Conservation (phyloP, 2,329 filamentous ascomycete species). For the Diaporthe velutina region DNA sequence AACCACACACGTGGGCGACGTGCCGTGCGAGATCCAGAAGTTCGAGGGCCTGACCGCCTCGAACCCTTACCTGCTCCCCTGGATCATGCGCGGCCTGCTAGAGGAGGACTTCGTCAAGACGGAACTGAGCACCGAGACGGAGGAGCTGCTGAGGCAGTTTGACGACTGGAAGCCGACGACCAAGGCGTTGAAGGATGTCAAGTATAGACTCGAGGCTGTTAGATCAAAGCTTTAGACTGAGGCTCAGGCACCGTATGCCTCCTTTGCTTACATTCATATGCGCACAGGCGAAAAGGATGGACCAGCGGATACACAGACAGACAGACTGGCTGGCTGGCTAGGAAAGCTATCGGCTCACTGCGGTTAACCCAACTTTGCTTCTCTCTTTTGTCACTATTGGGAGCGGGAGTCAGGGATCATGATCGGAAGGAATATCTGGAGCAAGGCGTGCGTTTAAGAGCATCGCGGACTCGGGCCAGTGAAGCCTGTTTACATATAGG, state of each 20-base stretch:
- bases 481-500: neutral
- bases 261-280: neutral
- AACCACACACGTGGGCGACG: conserved; percentile 68
- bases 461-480: neutral
- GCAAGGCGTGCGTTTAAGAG: conserved; percentile 17
- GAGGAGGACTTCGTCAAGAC: conserved; percentile 93
- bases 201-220: conserved; percentile 92
- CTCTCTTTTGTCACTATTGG: neutral
- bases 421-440: conserved; percentile 8
- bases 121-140: conserved; percentile 82
- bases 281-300: neutral
- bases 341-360: neutral
- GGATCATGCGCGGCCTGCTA: conserved; percentile 93
- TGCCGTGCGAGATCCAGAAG: conserved; percentile 64
- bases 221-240: conserved; percentile 78
- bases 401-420: conserved; percentile 19
- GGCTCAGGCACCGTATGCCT: neutral
- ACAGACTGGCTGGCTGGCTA: conserved; percentile 17
- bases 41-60: conserved; percentile 65
- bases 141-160: conserved; percentile 85
- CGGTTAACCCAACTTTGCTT: neutral
- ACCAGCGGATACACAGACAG: neutral
- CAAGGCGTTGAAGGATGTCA: conserved; percentile 95
- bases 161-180: conserved; percentile 92
- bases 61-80: conserved; percentile 93